phyloP scores from a whole-genome alignment of 768 basidiomycete genomes.

The Trametes sanguinea region DNA sequence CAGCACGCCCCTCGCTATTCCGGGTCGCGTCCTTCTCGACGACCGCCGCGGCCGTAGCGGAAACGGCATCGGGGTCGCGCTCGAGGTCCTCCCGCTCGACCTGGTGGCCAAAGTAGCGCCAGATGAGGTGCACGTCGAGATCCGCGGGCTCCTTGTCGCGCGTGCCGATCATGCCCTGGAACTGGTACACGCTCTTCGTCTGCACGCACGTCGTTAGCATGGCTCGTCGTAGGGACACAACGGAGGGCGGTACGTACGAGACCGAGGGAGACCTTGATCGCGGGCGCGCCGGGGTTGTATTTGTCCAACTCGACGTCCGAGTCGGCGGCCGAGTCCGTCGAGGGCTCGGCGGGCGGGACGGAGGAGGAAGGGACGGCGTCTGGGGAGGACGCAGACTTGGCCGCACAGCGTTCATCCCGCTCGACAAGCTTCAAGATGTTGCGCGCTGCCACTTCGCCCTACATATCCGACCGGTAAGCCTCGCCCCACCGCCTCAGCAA shows the following conservation, averaged over 20 bases:
- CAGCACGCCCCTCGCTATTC: too few species aligned
- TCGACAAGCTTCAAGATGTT: conserved; percentile 52
- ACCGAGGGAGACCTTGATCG: conserved; percentile 66
- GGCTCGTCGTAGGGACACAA: too few species aligned
- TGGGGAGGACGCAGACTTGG: too few species aligned
- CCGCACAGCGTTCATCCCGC: conserved; percentile 19
- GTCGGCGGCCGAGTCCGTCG: not conserved
- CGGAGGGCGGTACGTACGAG: conserved; percentile 39
- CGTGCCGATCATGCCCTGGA: conserved; percentile 44
- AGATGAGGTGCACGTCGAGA: conserved; percentile 48
- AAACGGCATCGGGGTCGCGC: too few species aligned
- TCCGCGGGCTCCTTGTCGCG: conserved; percentile 49
- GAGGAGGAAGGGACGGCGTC: too few species aligned
- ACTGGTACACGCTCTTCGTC: conserved; percentile 50
- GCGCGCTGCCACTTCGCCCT: conserved; percentile 53
- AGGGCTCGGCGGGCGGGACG: too few species aligned
- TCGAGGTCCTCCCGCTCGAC: conserved; percentile 18
- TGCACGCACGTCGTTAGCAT: conserved; percentile 22
- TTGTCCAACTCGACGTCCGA: conserved; percentile 36
- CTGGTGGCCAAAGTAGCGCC: conserved; percentile 37
- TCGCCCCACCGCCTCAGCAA: too few species aligned
- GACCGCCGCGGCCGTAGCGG: too few species aligned
- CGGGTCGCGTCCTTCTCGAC: too few species aligned
- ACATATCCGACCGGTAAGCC: not conserved
- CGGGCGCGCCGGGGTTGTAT: conserved; percentile 50